A percentile compares a stretch with the other conserved stretches of the same genome.
These are phyloP conservation scores for Paspalum notatum DNA, from an alignment of 176 grass and related monocot species.

Conservation along the genomic window DNA sequence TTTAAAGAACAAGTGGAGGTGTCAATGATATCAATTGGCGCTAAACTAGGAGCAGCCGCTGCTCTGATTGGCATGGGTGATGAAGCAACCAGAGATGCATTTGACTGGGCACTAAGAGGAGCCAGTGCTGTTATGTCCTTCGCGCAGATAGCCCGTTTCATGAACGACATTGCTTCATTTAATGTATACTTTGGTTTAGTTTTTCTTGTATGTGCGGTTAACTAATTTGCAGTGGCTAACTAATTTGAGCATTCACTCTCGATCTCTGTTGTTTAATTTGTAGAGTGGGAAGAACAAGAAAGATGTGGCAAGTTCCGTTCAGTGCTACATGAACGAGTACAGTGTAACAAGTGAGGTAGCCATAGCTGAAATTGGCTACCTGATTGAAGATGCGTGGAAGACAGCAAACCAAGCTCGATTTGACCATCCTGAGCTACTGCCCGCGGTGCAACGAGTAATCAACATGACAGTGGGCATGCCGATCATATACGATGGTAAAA, in stretches of 20 bases:
- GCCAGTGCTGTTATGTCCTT: background rate
- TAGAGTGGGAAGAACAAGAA: slow-evolving; percentile 38
- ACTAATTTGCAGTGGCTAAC: background rate
- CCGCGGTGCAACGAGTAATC: background rate
- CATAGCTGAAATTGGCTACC: background rate
- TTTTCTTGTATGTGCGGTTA: background rate
- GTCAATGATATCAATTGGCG: background rate
- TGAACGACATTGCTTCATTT: background rate
- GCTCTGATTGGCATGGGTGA: slow-evolving; percentile 44
- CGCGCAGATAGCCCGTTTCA: background rate
- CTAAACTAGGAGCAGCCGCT: background rate
- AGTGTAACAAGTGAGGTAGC: slow-evolving; percentile 12
- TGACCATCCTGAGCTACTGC: background rate
- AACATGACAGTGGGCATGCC: background rate
- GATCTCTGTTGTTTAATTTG: background rate
- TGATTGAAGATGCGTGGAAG: background rate
- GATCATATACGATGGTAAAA: background rate
- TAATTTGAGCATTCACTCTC: background rate
- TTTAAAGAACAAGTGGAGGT: slow-evolving; percentile 37
- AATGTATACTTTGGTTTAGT: background rate
- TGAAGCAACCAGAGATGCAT: slow-evolving; percentile 19
- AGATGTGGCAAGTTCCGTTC: slow-evolving; percentile 27
- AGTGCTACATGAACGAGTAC: slow-evolving; percentile 35
- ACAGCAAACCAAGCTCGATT: background rate
- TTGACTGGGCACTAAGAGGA: slow-evolving; percentile 27